Evolutionary conservation across 768 basidiomycete species (phyloP).

Genomic region (Lactifluus rugatus): DNA sequence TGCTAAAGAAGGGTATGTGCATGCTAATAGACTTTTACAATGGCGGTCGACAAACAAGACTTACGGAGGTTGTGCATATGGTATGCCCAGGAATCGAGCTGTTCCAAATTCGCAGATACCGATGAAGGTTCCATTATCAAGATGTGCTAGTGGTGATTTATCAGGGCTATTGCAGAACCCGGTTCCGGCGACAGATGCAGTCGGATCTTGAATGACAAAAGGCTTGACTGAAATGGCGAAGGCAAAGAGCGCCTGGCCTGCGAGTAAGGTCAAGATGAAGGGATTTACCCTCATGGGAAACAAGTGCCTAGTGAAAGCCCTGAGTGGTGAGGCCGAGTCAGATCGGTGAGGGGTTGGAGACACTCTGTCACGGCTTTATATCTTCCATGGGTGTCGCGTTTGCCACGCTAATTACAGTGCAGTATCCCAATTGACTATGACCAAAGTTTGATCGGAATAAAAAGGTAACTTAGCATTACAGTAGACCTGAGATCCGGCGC

Average conservation of each 20-base stretch:
- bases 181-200: too few species aligned
- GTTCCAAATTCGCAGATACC: constrained; percentile 6
- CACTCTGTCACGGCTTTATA: neutral
- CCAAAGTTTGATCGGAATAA: too few species aligned
- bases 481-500: too few species aligned
- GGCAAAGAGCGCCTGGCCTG: neutral
- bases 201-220: neutral
- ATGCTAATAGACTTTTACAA: neutral
- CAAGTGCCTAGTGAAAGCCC: too few species aligned
- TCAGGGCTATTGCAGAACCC: neutral
- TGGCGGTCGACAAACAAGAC: neutral
- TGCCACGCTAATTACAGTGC: too few species aligned
- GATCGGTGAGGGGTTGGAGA: too few species aligned
- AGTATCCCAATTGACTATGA: too few species aligned
- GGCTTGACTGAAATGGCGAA: neutral
- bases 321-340: too few species aligned
- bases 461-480: too few species aligned
- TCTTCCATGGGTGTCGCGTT: too few species aligned
- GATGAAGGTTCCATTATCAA: too few species aligned
- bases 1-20: neutral
- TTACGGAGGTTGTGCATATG: constrained; percentile 23
- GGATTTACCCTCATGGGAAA: neutral
- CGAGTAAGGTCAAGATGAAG: neutral
- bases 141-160: constrained; percentile 9
- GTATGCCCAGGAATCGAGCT: constrained; percentile 24